Percentiles rank a stretch among this genome's conserved stretches.
These are phyloP conservation scores for Kregervanrija pseudodelftensis DNA, from an alignment of 805 yeast species.

Conservation along the genomic window DNA sequence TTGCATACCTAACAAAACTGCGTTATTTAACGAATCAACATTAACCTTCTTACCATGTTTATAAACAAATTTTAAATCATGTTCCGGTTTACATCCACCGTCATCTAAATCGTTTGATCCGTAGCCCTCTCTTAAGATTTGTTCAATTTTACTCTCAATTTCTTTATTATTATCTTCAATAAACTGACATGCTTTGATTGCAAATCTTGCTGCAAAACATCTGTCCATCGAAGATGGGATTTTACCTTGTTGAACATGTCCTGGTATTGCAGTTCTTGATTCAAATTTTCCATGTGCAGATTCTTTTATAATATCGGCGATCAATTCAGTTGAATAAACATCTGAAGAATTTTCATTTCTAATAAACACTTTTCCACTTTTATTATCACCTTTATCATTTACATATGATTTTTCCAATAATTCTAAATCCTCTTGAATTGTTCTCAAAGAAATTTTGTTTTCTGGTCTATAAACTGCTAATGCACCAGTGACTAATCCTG, in stretches of 20 bases:
- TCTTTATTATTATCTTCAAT: constrained; percentile 47
- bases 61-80: constrained; percentile 44
- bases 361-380: constrained; percentile 80
- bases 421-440: constrained; percentile 69
- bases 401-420: constrained; percentile 61
- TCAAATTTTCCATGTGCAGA: constrained; percentile 66
- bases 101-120: constrained; percentile 15
- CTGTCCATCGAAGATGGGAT: constrained; percentile 93
- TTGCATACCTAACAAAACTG: constrained; percentile 64
- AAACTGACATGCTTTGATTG: constrained; percentile 83
- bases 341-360: constrained; percentile 79
- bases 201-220: constrained; percentile 81
- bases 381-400: constrained; percentile 68
- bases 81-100: constrained; percentile 20
- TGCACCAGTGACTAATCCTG: constrained; percentile 85
- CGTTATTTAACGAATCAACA: constrained; percentile 33
- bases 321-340: constrained; percentile 72
- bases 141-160: constrained; percentile 9
- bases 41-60: constrained; percentile 38
- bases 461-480: constrained; percentile 90
- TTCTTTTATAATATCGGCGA: constrained; percentile 79
- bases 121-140: constrained; percentile 15
- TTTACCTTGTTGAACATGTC: constrained; percentile 98
- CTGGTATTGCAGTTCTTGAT: constrained; percentile 92
- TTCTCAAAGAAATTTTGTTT: constrained; percentile 59